phyloP scores from a whole-genome alignment of 176 grass and related monocot species.

The Poa annua region DNA sequence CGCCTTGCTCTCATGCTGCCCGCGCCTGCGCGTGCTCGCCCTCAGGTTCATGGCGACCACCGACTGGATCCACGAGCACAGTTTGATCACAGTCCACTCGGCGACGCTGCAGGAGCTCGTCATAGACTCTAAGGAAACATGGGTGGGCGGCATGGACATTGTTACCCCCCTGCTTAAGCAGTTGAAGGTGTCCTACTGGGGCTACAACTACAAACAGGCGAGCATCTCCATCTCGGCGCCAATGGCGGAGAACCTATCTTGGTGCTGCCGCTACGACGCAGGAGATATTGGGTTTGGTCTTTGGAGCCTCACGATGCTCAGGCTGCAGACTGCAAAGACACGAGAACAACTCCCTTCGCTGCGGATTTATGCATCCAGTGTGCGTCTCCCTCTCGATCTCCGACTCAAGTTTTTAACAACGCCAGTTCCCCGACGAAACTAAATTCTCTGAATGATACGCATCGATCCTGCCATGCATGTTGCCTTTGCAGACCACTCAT shows the following conservation, averaged over 20 bases:
- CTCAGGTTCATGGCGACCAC: too few species aligned
- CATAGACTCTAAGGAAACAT: not conserved
- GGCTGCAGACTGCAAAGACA: not conserved
- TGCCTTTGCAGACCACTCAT: too few species aligned
- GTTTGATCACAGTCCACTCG: not conserved
- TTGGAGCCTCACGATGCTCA: not conserved
- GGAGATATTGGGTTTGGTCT: not conserved
- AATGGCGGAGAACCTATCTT: not conserved
- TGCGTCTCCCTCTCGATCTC: not conserved
- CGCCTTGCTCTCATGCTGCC: not conserved
- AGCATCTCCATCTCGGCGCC: not conserved
- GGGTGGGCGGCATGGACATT: not conserved
- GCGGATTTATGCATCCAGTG: not conserved
- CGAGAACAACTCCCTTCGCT: not conserved
- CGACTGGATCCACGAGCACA: not conserved
- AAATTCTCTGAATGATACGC: too few species aligned
- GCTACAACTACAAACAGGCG: not conserved
- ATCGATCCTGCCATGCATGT: too few species aligned
- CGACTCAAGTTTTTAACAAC: too few species aligned
- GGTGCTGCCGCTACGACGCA: not conserved
- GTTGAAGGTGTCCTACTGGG: not conserved
- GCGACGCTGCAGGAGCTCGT: not conserved
- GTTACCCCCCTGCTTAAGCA: not conserved
- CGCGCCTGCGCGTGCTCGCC: too few species aligned
- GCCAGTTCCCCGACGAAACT: too few species aligned